phyloP scores from a whole-genome alignment of 2,329 filamentous ascomycete species.

The Diplodia intermedia region DNA sequence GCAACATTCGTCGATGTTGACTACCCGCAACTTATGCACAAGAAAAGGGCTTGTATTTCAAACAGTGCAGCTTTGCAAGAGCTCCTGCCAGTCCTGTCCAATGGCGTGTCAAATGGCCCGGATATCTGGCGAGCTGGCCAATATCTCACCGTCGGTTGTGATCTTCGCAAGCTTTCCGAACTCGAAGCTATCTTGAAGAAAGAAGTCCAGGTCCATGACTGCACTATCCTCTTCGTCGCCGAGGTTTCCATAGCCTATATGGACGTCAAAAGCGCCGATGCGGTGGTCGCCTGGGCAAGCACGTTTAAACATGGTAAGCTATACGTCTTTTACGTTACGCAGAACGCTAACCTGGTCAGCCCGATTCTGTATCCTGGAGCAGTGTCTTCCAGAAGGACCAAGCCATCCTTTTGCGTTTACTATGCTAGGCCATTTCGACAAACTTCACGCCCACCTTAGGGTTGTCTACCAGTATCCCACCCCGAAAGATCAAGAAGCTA shows the following conservation, averaged over 20 bases:
- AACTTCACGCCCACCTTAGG: conserved; percentile 78
- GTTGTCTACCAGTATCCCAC: conserved; percentile 75
- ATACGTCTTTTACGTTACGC: neutral
- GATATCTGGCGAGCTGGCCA: conserved; percentile 61
- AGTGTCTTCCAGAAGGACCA: conserved; percentile 78
- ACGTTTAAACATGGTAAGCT: conserved; percentile 69
- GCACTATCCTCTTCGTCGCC: conserved; percentile 77
- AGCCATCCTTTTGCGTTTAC: conserved; percentile 84
- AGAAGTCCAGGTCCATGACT: conserved; percentile 64
- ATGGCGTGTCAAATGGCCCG: conserved; percentile 41
- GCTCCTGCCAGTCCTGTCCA: conserved; percentile 40
- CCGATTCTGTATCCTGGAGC: conserved; percentile 85
- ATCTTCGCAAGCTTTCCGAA: conserved; percentile 71
- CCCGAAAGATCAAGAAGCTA: conserved; percentile 67
- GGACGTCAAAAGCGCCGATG: conserved; percentile 74
- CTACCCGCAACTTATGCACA: conserved; percentile 78
- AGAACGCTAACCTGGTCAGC: conserved; percentile 55
- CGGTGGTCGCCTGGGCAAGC: conserved; percentile 79
- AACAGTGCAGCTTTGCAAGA: conserved; percentile 62
- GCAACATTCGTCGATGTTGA: conserved; percentile 83
- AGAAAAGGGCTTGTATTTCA: conserved; percentile 73
- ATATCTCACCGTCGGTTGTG: conserved; percentile 82
- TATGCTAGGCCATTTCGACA: conserved; percentile 84
- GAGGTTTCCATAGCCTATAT: conserved; percentile 94
- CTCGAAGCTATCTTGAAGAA: conserved; percentile 66